Evolutionary conservation across 352 stramenopile genomes (phyloP).

Genomic region (Globisporangium okanoganense): DNA sequence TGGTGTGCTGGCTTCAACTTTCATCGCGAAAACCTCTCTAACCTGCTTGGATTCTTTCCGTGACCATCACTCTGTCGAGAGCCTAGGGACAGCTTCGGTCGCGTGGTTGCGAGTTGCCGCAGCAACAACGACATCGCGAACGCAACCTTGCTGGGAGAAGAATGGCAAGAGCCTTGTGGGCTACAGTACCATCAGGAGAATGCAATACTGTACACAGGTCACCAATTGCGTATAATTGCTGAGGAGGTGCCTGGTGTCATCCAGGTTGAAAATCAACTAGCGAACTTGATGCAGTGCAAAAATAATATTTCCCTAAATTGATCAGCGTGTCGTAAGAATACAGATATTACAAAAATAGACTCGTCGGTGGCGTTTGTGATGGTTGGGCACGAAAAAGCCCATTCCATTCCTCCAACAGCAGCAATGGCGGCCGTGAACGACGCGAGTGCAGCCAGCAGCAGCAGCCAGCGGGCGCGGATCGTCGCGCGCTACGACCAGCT

Average conservation of each 20-base stretch:
- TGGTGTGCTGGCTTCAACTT: conserved; percentile 8
- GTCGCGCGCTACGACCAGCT: conserved; percentile 54
- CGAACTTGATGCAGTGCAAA: not conserved
- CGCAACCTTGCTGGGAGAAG: not conserved
- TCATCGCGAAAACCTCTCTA: not conserved
- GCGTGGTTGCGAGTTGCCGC: not conserved
- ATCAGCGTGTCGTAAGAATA: not conserved
- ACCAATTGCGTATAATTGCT: no score
- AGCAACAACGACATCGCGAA: not conserved
- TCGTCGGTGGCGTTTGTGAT: conserved; percentile 4
- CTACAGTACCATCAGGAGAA: no score
- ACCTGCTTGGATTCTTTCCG: conserved; percentile 2
- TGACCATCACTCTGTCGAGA: conserved; percentile 2
- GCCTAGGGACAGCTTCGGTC: not conserved
- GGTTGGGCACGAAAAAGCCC: conserved; percentile 16
- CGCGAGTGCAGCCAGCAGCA: conserved; percentile 1
- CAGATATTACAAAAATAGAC: conserved; percentile 10
- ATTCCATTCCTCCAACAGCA: not conserved
- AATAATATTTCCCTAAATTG: not conserved
- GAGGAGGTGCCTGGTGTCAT: no score
- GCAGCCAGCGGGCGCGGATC: conserved; percentile 14
- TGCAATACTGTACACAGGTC: no score
- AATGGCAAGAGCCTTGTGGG: no score
- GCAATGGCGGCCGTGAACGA: conserved; percentile 5
- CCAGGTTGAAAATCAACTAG: no score